Conservation (phyloP, 2,329 filamentous ascomycete genomes). For the Hirsutella minnesotensis region DNA sequence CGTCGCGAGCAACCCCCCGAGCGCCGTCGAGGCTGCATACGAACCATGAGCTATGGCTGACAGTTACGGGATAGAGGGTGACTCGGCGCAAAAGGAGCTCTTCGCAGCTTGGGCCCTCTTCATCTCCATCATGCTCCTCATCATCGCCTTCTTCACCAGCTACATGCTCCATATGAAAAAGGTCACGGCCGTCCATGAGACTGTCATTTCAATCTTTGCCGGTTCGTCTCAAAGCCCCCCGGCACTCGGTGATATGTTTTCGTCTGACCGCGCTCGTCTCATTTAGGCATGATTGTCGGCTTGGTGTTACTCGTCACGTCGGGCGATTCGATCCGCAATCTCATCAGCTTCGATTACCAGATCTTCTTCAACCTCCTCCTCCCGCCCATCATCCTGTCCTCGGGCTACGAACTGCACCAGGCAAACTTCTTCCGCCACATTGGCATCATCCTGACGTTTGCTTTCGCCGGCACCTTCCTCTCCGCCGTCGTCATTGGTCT, state of each 20-base stretch:
- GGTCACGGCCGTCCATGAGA: constrained; percentile 95
- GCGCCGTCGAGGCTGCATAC: background rate
- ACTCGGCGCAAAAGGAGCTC: constrained; percentile 85
- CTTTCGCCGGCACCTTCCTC: constrained; percentile 92
- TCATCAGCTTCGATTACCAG: constrained; percentile 95
- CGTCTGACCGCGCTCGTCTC: background rate
- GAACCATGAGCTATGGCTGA: constrained; percentile 1
- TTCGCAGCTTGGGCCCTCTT: constrained; percentile 95
- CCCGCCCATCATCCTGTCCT: constrained; percentile 95
- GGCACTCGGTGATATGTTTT: constrained; percentile 26
- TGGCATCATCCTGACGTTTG: constrained; percentile 92
- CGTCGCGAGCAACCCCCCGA: background rate
- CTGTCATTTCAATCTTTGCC: constrained; percentile 94
- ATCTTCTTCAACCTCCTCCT: constrained; percentile 99
- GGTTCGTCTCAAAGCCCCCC: constrained; percentile 33
- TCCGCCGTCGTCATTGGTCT: constrained; percentile 89
- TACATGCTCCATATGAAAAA: constrained; percentile 95
- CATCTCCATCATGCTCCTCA: constrained; percentile 89
- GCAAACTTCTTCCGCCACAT: constrained; percentile 99
- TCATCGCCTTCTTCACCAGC: constrained; percentile 89
- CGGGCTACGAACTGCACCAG: constrained; percentile 94
- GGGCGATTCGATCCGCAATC: constrained; percentile 72
- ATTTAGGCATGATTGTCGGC: constrained; percentile 96
- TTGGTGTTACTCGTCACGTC: constrained; percentile 74
- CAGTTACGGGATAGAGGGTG: constrained; percentile 40